Base-by-base conservation (phyloP, 768 basidiomycete genomes). In the Rhodosporidiobolus odoratus region DNA sequence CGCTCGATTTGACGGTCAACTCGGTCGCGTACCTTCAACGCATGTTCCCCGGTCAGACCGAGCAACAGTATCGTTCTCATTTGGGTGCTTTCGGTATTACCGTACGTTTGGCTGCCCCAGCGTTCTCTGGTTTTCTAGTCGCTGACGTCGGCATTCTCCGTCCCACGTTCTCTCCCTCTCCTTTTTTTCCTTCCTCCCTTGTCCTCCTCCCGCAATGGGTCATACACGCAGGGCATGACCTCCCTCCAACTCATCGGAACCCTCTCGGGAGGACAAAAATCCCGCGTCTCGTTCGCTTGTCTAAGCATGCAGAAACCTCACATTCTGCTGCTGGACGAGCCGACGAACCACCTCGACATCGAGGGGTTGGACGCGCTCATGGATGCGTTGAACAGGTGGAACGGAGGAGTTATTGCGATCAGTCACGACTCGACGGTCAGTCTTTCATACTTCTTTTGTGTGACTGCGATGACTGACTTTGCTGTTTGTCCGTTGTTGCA, bases 51-150 rank as follows among this genome's bases (percentile, higher is more conserved):
- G 95, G 96, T 0, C 89, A 88, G 80, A 91, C 85, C 10, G 96
- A 98, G 80, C 95, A 97, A 79, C 96, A 97, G 79, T 98, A 98
- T 79, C 85, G 96, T 71, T 80, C 81, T n/a, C 96, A 98, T 81
- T 84, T 99, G 19, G 96, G 95, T 10, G 92, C 94, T 68, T 96
- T 98, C 82, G 94, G 96, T 76, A 95, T 97, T 76, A 96, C 91
- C 69, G 92, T 89, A 60, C 45, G 82, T 77, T 40, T 50, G 37
- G n/a, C 10, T 43, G 37, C 48, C 40, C 16, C 23, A 45, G n/a
- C 34, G 25, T 52, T 30, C 23, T 10, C n/a, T 53, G 25, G 4
- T 45, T 37, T 17, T 25, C 10, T 21, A n/a, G 10, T 48, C 21
- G n/a, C 27, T 5, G 59, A 60, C 21, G 60, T 59, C 34, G 32